Base-by-base conservation (phyloP, 2,329 filamentous ascomycete species). In the Ceratocystis cacaofunesta region DNA sequence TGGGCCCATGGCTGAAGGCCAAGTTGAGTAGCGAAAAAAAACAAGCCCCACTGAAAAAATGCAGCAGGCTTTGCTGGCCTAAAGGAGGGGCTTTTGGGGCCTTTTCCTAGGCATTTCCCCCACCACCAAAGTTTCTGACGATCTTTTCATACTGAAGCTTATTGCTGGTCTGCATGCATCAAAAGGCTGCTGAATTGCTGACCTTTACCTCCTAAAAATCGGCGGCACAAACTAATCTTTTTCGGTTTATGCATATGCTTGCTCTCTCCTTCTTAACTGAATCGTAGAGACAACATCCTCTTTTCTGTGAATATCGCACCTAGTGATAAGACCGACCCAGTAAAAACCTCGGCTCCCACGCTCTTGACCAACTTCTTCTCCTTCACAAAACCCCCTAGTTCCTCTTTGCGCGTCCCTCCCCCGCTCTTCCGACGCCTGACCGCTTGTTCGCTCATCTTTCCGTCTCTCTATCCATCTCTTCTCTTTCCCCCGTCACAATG, bases 191-290 rank as follows among this genome's bases (percentile, higher is more conserved):
- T 58, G 28, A 58, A 58, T n/a, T 36, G 55, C 48, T 28, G 48
- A 25, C 22, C 22, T 25, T 48, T 52, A 10, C 5, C 10, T 52
- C 6, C 19, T 52, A 52, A 58, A 58, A 58, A n/a, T 36, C 22
- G 0, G 28, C 30, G 28, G 55, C 25, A 58, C n/a, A 58, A 58
- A 19, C 22, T n/a, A 58, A 58, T 58, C 32, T 1, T 36, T 32
- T 22, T 50, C 15, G 36, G 10, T 12, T 25, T 52, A 25, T 28
- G 22, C 48, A 22, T 5, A 25, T n/a, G 19, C 19, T 48, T 22
- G 28, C 17, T 63, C 62, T 63, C 62, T 63, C 43, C 28, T 63
- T 63, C 62, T 63, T 52, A 63, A 19, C 30, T 63, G 46, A 63
- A 63, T 48, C 50, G 46, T 25, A 55, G 46, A 55, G 62, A 41